Conservation (phyloP, 305 asterid species). For the Fraxinus greggii region DNA sequence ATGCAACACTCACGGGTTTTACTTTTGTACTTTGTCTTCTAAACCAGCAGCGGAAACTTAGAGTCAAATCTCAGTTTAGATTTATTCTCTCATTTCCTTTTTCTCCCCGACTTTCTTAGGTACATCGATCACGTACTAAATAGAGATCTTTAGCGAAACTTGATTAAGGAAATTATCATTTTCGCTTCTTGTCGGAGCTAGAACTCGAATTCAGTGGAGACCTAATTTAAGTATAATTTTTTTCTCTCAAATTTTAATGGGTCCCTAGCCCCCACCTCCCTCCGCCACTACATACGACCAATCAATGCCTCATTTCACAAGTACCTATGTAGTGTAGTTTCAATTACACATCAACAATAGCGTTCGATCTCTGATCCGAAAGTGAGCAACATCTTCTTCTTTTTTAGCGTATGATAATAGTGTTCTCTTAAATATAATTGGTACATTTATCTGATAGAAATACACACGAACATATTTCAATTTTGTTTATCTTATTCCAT, state of each 20-base stretch:
- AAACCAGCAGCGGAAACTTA: constrained; percentile 44
- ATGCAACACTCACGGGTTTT: constrained; percentile 82
- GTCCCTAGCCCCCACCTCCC: neutral
- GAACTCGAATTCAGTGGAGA: neutral
- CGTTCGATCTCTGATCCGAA: too few species aligned
- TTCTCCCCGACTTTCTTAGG: neutral
- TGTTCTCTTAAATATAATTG: neutral
- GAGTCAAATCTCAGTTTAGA: constrained; percentile 2
- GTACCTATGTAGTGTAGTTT: neutral
- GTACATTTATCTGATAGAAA: too few species aligned
- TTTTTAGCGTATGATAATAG: neutral
- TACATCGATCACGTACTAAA: neutral
- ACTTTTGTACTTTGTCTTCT: constrained; percentile 59
- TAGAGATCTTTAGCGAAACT: neutral
- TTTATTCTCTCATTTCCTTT: neutral
- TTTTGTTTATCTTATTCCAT: neutral
- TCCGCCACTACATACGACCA: neutral
- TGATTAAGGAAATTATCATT: neutral
- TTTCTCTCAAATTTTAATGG: neutral
- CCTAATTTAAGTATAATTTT: neutral
- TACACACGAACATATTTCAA: neutral
- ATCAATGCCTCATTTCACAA: neutral
- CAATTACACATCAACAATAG: neutral
- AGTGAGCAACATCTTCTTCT: neutral
- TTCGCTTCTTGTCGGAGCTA: neutral